A percentile compares a stretch with the other conserved stretches of the same genome.
phyloP scores from a whole-genome alignment of 192 early-diverging fungal species.

The Helicostylum pulchrum region DNA sequence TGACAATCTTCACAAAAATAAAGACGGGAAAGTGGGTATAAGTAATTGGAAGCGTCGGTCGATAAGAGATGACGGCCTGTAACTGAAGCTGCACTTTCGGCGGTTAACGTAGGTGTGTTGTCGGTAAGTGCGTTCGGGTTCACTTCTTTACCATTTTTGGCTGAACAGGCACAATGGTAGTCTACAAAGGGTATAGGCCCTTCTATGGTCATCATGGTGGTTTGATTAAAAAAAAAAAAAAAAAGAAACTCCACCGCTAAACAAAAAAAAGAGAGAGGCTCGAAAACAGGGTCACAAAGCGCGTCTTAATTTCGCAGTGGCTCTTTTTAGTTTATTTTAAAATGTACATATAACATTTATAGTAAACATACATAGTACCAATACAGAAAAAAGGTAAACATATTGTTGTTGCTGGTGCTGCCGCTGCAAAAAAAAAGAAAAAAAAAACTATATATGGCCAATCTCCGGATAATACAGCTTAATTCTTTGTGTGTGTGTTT shows the following conservation, averaged over 20 bases:
- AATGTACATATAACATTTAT: no score
- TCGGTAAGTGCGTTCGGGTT: not conserved
- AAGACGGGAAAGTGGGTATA: slow-evolving; percentile 60
- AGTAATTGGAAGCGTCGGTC: slow-evolving; percentile 26
- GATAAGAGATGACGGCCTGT: slow-evolving; percentile 25
- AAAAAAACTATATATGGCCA: no score
- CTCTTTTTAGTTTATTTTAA: no score
- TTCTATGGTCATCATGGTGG: not conserved
- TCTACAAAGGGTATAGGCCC: slow-evolving; percentile 27
- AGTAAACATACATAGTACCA: no score
- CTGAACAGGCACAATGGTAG: slow-evolving; percentile 28
- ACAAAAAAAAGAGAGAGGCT: no score
- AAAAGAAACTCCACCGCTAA: not conserved
- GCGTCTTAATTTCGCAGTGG: no score
- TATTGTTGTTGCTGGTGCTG: no score
- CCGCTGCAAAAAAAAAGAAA: no score
- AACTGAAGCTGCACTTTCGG: slow-evolving; percentile 5
- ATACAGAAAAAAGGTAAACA: no score
- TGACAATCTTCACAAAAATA: slow-evolving; percentile 92
- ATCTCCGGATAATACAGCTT: not conserved
- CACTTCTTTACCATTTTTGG: slow-evolving; percentile 7
- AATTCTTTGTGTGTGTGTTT: not conserved
- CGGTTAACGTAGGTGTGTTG: not conserved
- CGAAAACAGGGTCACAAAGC: no score
- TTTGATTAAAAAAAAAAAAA: slow-evolving; percentile 2